Base-by-base conservation (phyloP, 768 basidiomycete species). In the Galerina sulciceps region DNA sequence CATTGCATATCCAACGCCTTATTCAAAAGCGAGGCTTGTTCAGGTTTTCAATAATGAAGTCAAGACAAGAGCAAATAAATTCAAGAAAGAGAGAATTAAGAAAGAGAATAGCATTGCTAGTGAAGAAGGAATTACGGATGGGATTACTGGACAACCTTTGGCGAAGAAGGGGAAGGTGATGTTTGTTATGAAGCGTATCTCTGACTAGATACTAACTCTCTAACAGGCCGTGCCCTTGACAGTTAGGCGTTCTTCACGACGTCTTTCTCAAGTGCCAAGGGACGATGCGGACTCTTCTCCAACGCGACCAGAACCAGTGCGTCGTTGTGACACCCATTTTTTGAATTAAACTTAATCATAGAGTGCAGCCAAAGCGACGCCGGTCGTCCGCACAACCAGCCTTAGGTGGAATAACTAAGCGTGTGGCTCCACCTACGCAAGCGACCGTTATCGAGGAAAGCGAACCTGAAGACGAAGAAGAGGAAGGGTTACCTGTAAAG, bases 111-210 rank as follows among this genome's bases (percentile, higher is more conserved):
- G 89, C 62, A 71, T 81, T 50, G 86, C 93, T 5, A 93, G 91
- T 66, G 89, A 91, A 59, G 87, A 91, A 55, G 93, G 92, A 4
- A 94, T 94, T 52, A 85, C 78, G 38, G 90, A 94, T 70, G 93
- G 93, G 18, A 61, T 86, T n/a, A 93, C 93, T 6, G 93, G 93
- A n/a, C 73, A 81, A 69, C 87, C 82, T 36, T 71, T 94, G 58
- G 78, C 73, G 65, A 79, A 75, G 44, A 75, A 72, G 48, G 66
- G 70, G 47, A 82, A 81, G 77, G 87, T 85, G 53, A 48, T 70
- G 56, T 48, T 44, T 8, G 26, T 40, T 55, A 56, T 57, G 23
- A 42, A 36, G 1, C 58, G 10, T 45, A 36, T 22, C 23, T 14
- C 10, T 57, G 20, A 18, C 3, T 20, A 36, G 17, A 22, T 10